Conservation (phyloP, 176 grass and related monocot genomes). For the Miscanthus lutarioriparius region DNA sequence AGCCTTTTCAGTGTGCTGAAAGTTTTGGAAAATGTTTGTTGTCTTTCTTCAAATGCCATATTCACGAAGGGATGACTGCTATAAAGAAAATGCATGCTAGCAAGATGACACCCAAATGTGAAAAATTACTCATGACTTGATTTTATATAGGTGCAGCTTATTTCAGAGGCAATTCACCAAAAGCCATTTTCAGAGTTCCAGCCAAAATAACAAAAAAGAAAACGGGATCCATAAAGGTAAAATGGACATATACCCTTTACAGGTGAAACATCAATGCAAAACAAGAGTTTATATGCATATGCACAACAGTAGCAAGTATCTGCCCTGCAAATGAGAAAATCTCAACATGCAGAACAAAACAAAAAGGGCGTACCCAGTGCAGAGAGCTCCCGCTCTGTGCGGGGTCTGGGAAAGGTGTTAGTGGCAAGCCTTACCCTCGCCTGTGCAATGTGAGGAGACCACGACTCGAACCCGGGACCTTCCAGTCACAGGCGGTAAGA, state of each 20-base stretch:
- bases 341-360: constrained; percentile 23
- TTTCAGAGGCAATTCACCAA: background rate
- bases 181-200: background rate
- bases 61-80: background rate
- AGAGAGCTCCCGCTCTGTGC: too few relatives aligned
- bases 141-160: background rate
- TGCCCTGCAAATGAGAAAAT: background rate
- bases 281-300: background rate
- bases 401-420: too few relatives aligned
- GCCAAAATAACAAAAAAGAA: background rate
- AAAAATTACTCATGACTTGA: background rate
- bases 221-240: background rate
- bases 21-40: background rate
- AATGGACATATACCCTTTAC: background rate
- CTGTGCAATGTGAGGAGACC: too few relatives aligned
- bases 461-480: too few relatives aligned
- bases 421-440: too few relatives aligned
- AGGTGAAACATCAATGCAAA: constrained; percentile 13
- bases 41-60: background rate
- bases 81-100: background rate
- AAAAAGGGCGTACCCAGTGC: too few relatives aligned
- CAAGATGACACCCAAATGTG: background rate
- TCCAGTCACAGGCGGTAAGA: too few relatives aligned
- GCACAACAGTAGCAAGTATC: constrained; percentile 8
- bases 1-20: background rate